Base-by-base conservation (phyloP, 345 rosid species). In the Cardamine chenopodiifolia region DNA sequence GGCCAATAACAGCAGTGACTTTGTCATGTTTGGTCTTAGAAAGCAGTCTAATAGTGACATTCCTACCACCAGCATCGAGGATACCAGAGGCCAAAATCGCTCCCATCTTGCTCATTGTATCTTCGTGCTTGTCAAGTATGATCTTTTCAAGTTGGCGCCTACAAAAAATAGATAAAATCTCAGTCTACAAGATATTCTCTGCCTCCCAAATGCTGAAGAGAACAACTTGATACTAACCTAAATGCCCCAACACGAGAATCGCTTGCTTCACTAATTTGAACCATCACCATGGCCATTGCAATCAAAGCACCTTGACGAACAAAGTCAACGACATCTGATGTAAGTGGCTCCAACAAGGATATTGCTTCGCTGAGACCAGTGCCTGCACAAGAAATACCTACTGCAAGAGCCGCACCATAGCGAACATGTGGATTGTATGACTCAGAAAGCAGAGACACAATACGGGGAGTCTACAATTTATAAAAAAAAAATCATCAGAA, bases 31-130 rank as follows among this genome's bases (percentile, higher is more conserved):
- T 96, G 19, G 98, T 86, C 90, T 96, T 96, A 10, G 98, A 96
- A 67, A 92, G 97, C 73, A 96, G 63, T 81, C 90, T 86, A 74
- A 92, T 90, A 0, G 97, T 96, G 67, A 96, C 98, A 65, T 96
- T 96, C 85, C 99, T 89, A n/a, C 99, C 99, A 74, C 99, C 99
- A 20, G 98, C 99, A 83, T 92, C 98, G 57, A 96, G 95, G 68
- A 96, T 92, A 62, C 98, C 99, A 55, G 95, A 89, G 32, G 99
- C 98, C 82, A 96, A 78, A 75, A 96, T 92, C 9, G 99, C 99
- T 58, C 99, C 99, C 99, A 96, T 96, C 86, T 96, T 96, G 89
- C 99, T 96, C 98, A 92, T 96, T 61, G 99, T 92, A 54, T 96
- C 99, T 82, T 96, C 97, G 62, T 90, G 98, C 79, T 92, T 96